phyloP scores from a whole-genome alignment of 768 basidiomycete species.

The Clitopilus passeckerianus region DNA sequence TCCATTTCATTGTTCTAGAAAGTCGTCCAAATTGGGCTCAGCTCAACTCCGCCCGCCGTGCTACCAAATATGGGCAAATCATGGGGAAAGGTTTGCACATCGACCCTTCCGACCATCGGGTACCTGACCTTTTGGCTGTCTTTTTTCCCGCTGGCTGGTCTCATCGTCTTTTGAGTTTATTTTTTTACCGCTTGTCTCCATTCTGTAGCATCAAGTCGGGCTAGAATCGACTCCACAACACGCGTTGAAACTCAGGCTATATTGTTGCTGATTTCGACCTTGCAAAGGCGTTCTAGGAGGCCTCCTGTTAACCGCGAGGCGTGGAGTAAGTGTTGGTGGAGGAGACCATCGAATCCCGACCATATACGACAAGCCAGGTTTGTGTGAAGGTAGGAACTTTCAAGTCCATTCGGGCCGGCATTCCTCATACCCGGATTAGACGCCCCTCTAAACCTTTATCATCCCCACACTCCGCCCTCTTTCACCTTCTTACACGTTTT shows the following conservation, averaged over 20 bases:
- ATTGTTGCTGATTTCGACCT: slow-evolving; percentile 14
- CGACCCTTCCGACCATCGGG: neutral
- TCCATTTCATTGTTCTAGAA: neutral
- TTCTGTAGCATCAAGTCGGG: neutral
- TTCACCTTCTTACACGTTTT: slow-evolving; percentile 3
- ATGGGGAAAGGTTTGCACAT: neutral
- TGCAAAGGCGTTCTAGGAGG: slow-evolving; percentile 1
- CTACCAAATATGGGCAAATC: neutral
- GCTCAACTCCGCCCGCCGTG: neutral
- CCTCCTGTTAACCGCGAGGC: neutral
- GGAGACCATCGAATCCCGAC: neutral
- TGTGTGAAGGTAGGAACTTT: no score
- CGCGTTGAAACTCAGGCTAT: neutral
- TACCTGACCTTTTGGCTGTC: neutral
- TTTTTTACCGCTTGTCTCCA: neutral
- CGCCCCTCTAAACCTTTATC: neutral
- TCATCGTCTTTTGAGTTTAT: neutral
- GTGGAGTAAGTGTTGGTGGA: neutral
- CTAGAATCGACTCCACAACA: neutral
- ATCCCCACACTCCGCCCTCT: slow-evolving; percentile 4
- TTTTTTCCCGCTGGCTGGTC: neutral
- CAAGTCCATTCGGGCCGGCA: slow-evolving; percentile 2
- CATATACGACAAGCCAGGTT: neutral
- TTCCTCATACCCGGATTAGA: neutral
- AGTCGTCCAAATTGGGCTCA: neutral